Percentiles rank a stretch among this genome's conserved stretches.
These are phyloP conservation scores for Colletotrichum sp. DNA, from an alignment of 2,329 filamentous ascomycete genomes.

Conservation along the genomic window DNA sequence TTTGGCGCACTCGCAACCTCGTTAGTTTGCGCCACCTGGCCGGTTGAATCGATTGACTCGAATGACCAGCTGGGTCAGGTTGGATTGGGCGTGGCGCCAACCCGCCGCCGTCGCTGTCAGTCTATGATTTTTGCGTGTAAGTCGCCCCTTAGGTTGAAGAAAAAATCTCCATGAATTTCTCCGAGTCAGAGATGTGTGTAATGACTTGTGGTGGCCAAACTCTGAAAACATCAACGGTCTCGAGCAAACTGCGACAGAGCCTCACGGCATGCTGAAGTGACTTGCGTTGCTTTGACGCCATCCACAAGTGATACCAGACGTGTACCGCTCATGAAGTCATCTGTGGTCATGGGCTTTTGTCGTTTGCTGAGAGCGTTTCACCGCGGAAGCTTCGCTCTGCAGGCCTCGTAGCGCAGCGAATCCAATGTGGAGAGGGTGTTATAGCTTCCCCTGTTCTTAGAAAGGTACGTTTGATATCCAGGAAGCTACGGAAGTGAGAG, in stretches of 20 bases:
- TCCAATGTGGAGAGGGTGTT: not conserved
- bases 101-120: not conserved
- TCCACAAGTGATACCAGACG: not conserved
- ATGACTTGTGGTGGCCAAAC: not conserved
- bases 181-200: not conserved
- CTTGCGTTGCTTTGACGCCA: not conserved
- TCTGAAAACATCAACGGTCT: not conserved
- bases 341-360: not conserved
- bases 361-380: not conserved
- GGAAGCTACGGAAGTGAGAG: not conserved
- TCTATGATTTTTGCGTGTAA: not conserved
- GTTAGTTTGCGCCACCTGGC: not conserved
- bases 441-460: not conserved
- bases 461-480: not conserved
- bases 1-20: not conserved
- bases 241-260: not conserved
- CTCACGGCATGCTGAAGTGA: not conserved
- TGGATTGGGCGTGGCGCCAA: not conserved
- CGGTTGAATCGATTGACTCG: not conserved
- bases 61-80: not conserved
- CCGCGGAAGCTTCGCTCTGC: not conserved
- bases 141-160: not conserved
- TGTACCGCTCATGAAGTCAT: not conserved
- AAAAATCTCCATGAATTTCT: not conserved
- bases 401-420: not conserved